These are phyloP conservation scores for Xylaria castorea DNA, from an alignment of 495 filamentous ascomycete species.

Conservation along the genomic window DNA sequence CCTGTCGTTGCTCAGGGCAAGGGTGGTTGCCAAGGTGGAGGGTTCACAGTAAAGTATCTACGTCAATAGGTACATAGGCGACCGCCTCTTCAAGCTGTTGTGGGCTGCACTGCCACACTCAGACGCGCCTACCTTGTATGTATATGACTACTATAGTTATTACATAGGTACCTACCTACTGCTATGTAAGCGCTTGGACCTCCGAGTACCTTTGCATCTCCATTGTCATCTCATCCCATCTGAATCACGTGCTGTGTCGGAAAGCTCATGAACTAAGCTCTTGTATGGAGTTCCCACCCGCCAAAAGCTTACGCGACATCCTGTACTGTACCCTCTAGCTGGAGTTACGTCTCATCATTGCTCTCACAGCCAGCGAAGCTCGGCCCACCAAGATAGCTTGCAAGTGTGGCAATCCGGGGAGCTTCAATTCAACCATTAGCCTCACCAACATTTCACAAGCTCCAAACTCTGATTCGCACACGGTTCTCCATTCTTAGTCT, in stretches of 20 bases:
- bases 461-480: slow-evolving; percentile 39
- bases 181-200: slow-evolving; percentile 18
- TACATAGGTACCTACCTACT: background rate
- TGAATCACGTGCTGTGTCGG: slow-evolving; percentile 17
- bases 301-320: slow-evolving; percentile 17
- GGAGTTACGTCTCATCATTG: background rate
- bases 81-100: background rate
- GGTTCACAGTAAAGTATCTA: background rate
- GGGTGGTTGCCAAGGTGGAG: background rate
- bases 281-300: slow-evolving; percentile 16
- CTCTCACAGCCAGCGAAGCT: slow-evolving; percentile 9
- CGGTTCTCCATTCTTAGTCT: slow-evolving; percentile 32
- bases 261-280: background rate
- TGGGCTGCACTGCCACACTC: slow-evolving; percentile 19
- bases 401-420: slow-evolving; percentile 27
- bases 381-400: slow-evolving; percentile 38
- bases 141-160: background rate
- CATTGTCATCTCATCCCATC: background rate
- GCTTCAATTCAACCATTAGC: slow-evolving; percentile 36
- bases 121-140: background rate
- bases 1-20: background rate
- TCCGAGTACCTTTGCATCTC: background rate
- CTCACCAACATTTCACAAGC: slow-evolving; percentile 39
- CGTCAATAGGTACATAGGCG: background rate
- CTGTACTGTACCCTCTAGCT: background rate